Conservation (phyloP, 2,329 filamentous ascomycete species). For the Fusarium kyushuense region DNA sequence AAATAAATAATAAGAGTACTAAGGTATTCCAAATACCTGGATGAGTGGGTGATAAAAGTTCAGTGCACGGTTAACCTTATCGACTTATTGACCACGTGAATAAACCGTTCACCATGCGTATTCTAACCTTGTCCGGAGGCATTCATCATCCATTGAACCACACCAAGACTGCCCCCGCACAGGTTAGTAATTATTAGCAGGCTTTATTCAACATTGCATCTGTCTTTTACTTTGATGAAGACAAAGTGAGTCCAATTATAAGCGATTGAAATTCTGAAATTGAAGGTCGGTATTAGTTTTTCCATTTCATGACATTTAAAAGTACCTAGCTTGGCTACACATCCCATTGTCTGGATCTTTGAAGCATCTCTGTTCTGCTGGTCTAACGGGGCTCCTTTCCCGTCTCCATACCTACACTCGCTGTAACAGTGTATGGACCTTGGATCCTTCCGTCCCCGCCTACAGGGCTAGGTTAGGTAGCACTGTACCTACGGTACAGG, state of each 20-base stretch:
- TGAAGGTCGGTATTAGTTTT: not conserved
- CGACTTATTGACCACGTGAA: not conserved
- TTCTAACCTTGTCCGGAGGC: not conserved
- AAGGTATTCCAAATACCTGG: not conserved
- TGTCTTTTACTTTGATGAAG: not conserved
- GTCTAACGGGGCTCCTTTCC: not conserved
- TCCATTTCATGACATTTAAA: not conserved
- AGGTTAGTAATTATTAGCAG: not conserved
- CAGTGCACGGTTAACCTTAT: not conserved
- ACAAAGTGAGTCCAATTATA: not conserved
- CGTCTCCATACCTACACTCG: not conserved
- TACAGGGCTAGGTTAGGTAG: not conserved
- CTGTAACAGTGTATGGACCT: constrained; percentile 10
- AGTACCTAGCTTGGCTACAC: not conserved
- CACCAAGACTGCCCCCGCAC: not conserved
- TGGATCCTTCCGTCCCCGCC: constrained; percentile 15
- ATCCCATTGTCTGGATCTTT: not conserved
- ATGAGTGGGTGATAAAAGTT: not conserved
- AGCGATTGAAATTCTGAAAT: not conserved
- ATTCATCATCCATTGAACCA: too few species aligned
- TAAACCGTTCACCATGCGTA: not conserved
- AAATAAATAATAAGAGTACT: not conserved
- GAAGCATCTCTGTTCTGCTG: not conserved
- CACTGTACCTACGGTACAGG: constrained; percentile 30
- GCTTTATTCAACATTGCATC: not conserved